Evolutionary conservation across 192 early-diverging fungal species (phyloP).

Genomic region (Rhizoclosmatium sp.): DNA sequence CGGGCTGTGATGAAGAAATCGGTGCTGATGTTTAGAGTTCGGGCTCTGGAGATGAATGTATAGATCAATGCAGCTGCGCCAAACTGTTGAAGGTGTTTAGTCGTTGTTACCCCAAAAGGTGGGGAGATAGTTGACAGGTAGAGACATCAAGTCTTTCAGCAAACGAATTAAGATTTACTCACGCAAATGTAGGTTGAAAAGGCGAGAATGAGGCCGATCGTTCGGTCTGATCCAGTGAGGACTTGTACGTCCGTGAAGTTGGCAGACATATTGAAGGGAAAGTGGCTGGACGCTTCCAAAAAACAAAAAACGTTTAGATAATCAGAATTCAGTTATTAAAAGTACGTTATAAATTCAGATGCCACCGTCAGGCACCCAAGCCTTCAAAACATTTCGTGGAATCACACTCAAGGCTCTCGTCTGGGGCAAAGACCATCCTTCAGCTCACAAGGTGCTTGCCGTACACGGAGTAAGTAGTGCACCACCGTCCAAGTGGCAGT

Average conservation of each 20-base stretch:
- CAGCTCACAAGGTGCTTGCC: constrained; percentile 27
- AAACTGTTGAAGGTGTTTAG: not conserved
- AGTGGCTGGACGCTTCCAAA: no score
- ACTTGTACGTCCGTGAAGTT: not conserved
- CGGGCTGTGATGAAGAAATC: constrained; percentile 22
- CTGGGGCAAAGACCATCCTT: not conserved
- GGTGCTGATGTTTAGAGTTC: not conserved
- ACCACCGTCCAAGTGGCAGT: not conserved
- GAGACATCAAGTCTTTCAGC: no score
- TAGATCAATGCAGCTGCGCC: not conserved
- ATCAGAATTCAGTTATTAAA: no score
- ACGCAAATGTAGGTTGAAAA: constrained; percentile 13
- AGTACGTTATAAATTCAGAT: no score
- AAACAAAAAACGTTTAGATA: no score
- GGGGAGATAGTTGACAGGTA: no score
- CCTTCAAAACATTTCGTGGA: constrained; percentile 20
- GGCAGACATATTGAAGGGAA: not conserved
- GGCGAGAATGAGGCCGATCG: not conserved
- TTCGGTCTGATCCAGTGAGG: not conserved
- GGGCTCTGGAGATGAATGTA: not conserved
- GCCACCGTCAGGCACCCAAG: no score
- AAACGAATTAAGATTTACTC: not conserved
- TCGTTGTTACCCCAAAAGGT: no score
- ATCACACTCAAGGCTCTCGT: not conserved
- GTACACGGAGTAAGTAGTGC: constrained; percentile 36